Evolutionary conservation across 1,284 basidiomycete species (phyloP).

Genomic region (Sphagnurus paluster): DNA sequence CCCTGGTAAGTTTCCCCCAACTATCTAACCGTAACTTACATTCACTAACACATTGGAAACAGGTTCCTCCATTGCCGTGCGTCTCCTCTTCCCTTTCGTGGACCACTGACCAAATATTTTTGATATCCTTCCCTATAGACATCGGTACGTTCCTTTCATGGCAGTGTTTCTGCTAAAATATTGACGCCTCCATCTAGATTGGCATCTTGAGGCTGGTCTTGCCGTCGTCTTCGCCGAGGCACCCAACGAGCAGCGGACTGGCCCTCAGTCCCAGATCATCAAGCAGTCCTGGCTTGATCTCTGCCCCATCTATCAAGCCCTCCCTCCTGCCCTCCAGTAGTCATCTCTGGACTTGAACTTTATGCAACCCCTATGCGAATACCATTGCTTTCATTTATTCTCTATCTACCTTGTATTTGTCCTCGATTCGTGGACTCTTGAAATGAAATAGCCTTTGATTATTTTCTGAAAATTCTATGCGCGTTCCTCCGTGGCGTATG

Average conservation of each 20-base stretch:
- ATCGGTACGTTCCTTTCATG: slow-evolving; percentile 5
- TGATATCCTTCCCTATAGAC: neutral
- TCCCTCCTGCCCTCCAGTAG: slow-evolving; percentile 25
- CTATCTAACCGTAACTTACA: neutral
- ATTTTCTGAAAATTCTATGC: no score
- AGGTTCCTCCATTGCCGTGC: slow-evolving; percentile 34
- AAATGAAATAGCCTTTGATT: no score
- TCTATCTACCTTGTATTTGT: no score
- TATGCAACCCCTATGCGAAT: no score
- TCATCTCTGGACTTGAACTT: no score
- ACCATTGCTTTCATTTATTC: no score
- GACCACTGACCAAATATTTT: neutral
- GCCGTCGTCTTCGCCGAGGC: slow-evolving; percentile 38
- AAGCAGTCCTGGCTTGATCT: slow-evolving; percentile 31
- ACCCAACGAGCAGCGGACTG: slow-evolving; percentile 25
- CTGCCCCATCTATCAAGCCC: slow-evolving; percentile 33
- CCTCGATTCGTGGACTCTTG: no score
- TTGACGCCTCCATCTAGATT: slow-evolving; percentile 6
- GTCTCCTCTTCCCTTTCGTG: neutral
- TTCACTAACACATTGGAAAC: neutral
- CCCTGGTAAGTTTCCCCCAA: slow-evolving; percentile 21
- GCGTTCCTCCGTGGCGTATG: no score
- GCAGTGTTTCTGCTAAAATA: neutral
- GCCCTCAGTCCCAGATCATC: slow-evolving; percentile 27
- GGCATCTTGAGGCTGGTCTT: slow-evolving; percentile 26